phyloP scores from a whole-genome alignment of 306 rosid species.

The Sophora flavescens region DNA sequence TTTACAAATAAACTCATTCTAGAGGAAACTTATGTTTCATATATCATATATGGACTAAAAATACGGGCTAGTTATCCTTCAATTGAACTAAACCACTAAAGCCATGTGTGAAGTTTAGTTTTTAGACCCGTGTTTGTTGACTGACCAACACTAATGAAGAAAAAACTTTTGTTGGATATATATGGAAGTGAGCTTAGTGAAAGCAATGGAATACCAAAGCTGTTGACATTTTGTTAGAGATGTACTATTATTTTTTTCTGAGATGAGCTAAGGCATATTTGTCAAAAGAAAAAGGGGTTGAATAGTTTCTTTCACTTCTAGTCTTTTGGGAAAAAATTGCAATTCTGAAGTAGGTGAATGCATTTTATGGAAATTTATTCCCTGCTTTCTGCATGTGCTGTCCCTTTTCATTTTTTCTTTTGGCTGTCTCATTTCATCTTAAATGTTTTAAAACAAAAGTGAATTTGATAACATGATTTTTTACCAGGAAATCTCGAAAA shows the following conservation, averaged over 20 bases:
- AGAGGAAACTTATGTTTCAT: too few relatives aligned
- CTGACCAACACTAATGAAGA: conserved; percentile 26
- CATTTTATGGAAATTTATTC: conserved; percentile 20
- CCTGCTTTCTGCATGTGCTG: conserved; percentile 2
- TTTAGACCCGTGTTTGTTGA: neutral
- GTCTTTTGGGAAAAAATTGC: conserved; percentile 11
- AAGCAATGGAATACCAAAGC: conserved; percentile 10
- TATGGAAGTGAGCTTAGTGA: conserved; percentile 9
- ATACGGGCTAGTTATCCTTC: conserved; percentile 12
- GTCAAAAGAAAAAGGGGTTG: conserved; percentile 17
- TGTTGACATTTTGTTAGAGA: conserved; percentile 1
- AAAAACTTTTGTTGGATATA: neutral
- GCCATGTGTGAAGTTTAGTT: neutral
- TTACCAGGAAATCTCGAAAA: conserved; percentile 75
- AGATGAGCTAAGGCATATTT: conserved; percentile 7
- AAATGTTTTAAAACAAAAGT: neutral
- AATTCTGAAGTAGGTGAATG: neutral
- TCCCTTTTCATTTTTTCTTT: neutral
- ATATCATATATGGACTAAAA: neutral
- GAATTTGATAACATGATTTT: conserved; percentile 29
- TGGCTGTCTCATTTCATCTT: conserved; percentile 16
- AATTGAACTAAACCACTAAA: conserved; percentile 5
- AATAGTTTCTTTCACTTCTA: conserved; percentile 9
- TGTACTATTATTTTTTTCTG: neutral
- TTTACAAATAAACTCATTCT: too few relatives aligned